Conservation (phyloP, 352 stramenopile species). For the Phytophthora vignae region DNA sequence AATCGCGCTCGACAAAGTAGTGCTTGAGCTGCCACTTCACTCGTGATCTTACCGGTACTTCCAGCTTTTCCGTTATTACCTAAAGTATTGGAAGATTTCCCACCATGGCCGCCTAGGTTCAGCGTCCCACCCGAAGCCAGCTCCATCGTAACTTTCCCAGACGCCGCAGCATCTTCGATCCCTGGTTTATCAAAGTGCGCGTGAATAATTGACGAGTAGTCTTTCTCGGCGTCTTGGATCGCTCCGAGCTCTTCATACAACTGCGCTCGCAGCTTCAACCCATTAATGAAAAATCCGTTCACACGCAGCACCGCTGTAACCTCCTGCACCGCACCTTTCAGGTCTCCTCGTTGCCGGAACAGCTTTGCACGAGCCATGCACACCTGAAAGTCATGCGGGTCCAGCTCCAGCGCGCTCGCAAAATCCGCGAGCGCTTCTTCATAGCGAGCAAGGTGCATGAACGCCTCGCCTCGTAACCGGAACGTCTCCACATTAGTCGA, state of each 20-base stretch:
- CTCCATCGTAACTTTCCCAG: constrained; percentile 39
- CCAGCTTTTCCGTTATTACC: constrained; percentile 29
- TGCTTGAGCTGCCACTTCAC: constrained; percentile 60
- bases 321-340: constrained; percentile 55
- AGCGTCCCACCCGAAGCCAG: constrained; percentile 38
- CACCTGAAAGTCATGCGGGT: constrained; percentile 68
- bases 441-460: constrained; percentile 53
- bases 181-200: constrained; percentile 59
- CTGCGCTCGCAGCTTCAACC: constrained; percentile 64
- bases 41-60: constrained; percentile 53
- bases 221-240: constrained; percentile 47
- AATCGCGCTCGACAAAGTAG: constrained; percentile 66
- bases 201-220: constrained; percentile 80
- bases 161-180: constrained; percentile 24
- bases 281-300: constrained; percentile 82
- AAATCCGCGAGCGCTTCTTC: constrained; percentile 71
- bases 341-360: constrained; percentile 52
- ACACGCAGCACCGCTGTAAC: constrained; percentile 60
- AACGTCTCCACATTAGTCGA: constrained; percentile 52
- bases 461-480: constrained; percentile 54
- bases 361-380: constrained; percentile 66
- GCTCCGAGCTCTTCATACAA: constrained; percentile 58
- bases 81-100: constrained; percentile 16
- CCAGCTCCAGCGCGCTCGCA: constrained; percentile 46
- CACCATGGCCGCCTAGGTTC: constrained; percentile 15